Evolutionary conservation across 2,329 filamentous ascomycete genomes (phyloP), one percentile per base, ranked within the genome.

Genomic region (Xylaria hypoxylon): DNA sequence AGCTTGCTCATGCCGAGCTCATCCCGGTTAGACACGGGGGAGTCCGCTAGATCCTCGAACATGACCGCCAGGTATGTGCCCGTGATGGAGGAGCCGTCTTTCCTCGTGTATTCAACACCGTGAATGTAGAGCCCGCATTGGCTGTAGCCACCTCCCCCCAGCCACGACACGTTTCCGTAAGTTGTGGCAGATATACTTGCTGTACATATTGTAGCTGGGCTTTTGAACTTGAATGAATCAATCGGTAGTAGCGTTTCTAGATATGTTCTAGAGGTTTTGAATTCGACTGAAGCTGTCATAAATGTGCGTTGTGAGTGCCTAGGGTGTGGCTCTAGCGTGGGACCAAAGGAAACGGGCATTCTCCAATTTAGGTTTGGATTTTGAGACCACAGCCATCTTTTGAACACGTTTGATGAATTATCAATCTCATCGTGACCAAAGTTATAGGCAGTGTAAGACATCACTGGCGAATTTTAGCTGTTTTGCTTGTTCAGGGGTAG

Each of bases 1-100:
- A 89, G 68, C 76, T 89, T 90, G 0, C 86, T 86, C 82, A 89
- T 87, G 0, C 88, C 88, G 0, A 89, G 79, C 69, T 90, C 88
- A 52, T 90, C 87, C 1, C 87, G 78, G 0, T 86, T 87, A 3
- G 84, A 85, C 0, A 89, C 74, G 48, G 90, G 89, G 0, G 88
- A 85, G 68, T 91, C 88, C 0, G 87, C 78, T 1, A 87, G 74
- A 57, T 79, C 83, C 73, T 90, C 88, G 68, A 90, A 87, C 0
- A 90, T 76, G 0, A 89, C 78, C 0, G 86, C 83, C 42, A 90
- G 73, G 68, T 85, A 90, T 0, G 84, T 84, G 1, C 87, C 88
- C 13, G 76, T 76, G 1, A 87, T 71, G 0, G 80, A 76, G 0
- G 78, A 77, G 1, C 86, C 86, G 60, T 77, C 85, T 74, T 80